phyloP scores from a whole-genome alignment of 257 asterid species.

The Cordia subcordata region DNA sequence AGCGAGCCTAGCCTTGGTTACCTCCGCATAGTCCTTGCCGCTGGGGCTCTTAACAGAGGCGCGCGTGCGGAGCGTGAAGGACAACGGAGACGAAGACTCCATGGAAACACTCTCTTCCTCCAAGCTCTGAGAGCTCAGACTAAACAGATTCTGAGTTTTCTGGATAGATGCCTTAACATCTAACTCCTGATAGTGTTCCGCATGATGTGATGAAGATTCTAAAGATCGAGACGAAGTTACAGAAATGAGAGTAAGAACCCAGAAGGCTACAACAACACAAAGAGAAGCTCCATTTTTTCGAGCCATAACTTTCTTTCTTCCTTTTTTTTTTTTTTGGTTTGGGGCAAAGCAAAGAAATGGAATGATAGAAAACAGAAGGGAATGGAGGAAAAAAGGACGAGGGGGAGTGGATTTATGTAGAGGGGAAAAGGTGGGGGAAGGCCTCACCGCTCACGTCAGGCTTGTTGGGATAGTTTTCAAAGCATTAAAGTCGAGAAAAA shows the following conservation, averaged over 20 bases:
- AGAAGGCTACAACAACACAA: background rate
- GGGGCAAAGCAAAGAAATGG: background rate
- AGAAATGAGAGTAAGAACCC: background rate
- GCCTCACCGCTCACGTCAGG: background rate
- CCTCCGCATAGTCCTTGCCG: background rate
- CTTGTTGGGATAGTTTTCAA: background rate
- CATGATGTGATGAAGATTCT: no score
- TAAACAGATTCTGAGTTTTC: background rate
- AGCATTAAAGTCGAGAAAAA: background rate
- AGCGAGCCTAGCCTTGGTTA: conserved; percentile 31
- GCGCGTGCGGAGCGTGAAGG: conserved; percentile 2
- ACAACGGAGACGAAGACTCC: background rate
- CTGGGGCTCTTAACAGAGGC: background rate
- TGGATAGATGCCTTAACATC: conserved; percentile 2
- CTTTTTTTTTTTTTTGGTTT: no score
- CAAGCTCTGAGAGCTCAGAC: background rate
- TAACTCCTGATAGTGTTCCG: background rate
- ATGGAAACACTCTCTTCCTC: background rate
- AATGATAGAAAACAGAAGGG: background rate
- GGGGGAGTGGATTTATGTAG: background rate
- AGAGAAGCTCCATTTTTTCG: background rate
- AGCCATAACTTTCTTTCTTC: no score
- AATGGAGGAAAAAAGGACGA: background rate
- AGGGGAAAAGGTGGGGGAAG: background rate
- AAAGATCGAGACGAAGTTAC: background rate